Evolutionary conservation across 2,329 filamentous ascomycete species (phyloP), one percentile per base, ranked within the genome.

Genomic region (Pseudohalonectria lignicola): DNA sequence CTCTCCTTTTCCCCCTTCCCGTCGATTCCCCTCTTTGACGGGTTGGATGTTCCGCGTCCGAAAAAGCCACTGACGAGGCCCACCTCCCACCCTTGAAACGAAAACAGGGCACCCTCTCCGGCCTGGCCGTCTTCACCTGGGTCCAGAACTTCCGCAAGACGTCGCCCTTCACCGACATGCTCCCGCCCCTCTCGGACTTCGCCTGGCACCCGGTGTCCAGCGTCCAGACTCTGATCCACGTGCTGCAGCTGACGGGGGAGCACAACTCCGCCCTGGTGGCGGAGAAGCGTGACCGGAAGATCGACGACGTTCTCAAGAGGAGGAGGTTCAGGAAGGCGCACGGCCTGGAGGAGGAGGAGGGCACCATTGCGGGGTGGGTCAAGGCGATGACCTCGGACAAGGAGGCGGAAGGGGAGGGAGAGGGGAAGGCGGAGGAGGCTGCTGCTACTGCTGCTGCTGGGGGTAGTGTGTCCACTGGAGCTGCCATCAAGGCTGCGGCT

Each of bases 271-370:
- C 73, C 45, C 64, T 78, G 53, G 82, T 82, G 20, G 68, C 72
- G 37, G 84, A 88, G 59, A 77, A 78, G 62, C 74, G 88, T 39
- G 74, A 76, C 51, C 72, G 72, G 53, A 79, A 78, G 47, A 70
- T 86, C 40, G 86, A 94, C 48, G 92, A 98, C 62, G 81, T 92
- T 20, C 74, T 81, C 57, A 94, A 95, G 75, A 74, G 90, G 51
- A 75, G 75, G 43, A 79, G 84, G 59, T 98, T 86, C 62, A 78
- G 88, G 51, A 80, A 86, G 60, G 86, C 82, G 43, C 86, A 94
- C 66, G 87, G 86, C 9, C 59, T 94, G 52, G 81, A 87, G 56
- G 65, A 72, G 49, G 29, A 18, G 15, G 36, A 34, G 31, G 31
- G 31, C 10, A 31, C 17, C 5, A 47, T 71, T 1, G 51, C 45